phyloP scores from a whole-genome alignment of 1,284 basidiomycete species.

The Austropuccinia psidii region DNA sequence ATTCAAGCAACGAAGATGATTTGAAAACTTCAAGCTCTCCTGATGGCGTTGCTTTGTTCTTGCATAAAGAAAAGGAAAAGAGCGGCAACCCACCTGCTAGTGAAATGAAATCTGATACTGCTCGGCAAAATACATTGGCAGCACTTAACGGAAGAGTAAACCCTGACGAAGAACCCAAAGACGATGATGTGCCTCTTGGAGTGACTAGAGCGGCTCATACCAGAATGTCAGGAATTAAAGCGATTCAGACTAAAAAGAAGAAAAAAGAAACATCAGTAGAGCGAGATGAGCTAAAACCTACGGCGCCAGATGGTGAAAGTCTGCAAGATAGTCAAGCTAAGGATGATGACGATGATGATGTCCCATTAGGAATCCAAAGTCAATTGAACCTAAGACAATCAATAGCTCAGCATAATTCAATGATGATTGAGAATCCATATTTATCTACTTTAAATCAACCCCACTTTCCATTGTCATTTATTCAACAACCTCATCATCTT shows the following conservation, averaged over 20 bases:
- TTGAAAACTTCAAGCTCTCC: too few relatives aligned
- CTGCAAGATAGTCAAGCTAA: not conserved
- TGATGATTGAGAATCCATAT: too few relatives aligned
- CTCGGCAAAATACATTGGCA: slow-evolving; percentile 23
- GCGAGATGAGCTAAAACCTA: not conserved
- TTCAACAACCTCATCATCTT: too few relatives aligned
- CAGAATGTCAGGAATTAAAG: not conserved
- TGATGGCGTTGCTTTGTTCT: too few relatives aligned
- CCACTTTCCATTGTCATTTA: too few relatives aligned
- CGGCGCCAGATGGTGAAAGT: not conserved
- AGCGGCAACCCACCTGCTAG: too few relatives aligned
- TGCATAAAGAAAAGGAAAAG: too few relatives aligned
- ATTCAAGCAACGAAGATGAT: too few relatives aligned
- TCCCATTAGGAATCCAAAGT: slow-evolving; percentile 29
- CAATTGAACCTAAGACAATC: too few relatives aligned
- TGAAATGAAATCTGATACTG: not conserved
- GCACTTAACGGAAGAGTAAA: slow-evolving; percentile 26
- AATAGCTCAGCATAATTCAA: too few relatives aligned
- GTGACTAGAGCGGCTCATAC: slow-evolving; percentile 27
- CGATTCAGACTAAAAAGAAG: slow-evolving; percentile 10
- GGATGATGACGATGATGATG: slow-evolving; percentile 20
- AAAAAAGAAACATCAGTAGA: not conserved
- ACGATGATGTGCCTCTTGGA: slow-evolving; percentile 35
- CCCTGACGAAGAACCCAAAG: slow-evolving; percentile 9
- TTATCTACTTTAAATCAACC: too few relatives aligned